phyloP scores from a whole-genome alignment of 805 yeast species.

The Tetrapisispora pingtungensis region DNA sequence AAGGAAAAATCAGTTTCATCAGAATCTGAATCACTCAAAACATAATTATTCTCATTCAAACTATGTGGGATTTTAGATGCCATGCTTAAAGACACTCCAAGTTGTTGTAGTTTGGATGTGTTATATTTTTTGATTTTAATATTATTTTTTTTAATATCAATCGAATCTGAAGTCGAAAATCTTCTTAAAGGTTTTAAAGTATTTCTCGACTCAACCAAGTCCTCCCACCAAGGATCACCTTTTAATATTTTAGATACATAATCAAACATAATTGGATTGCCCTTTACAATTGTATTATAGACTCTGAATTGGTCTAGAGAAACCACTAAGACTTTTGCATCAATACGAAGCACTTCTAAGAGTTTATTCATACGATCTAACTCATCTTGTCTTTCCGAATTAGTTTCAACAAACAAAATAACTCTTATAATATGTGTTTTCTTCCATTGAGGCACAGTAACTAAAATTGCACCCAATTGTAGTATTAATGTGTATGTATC shows the following conservation, averaged over 20 bases:
- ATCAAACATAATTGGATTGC: conserved; percentile 37
- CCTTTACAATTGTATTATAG: conserved; percentile 72
- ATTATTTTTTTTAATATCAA: conserved; percentile 13
- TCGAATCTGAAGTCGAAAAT: conserved; percentile 27
- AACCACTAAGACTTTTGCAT: conserved; percentile 67
- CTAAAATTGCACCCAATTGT: conserved; percentile 86
- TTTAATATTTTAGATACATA: conserved; percentile 42
- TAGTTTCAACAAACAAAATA: conserved; percentile 79
- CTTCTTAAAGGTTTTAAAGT: conserved; percentile 21
- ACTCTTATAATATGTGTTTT: conserved; percentile 64
- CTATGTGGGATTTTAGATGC: conserved; percentile 45
- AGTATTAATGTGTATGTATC: conserved; percentile 91
- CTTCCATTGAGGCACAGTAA: conserved; percentile 92
- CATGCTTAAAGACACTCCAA: conserved; percentile 75
- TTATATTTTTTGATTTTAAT: conserved; percentile 24
- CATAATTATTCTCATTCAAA: conserved; percentile 18
- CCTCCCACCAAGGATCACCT: conserved; percentile 82
- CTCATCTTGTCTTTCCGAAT: conserved; percentile 64
- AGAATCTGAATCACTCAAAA: conserved; percentile 23
- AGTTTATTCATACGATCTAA: conserved; percentile 48
- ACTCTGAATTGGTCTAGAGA: conserved; percentile 49
- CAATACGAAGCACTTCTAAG: conserved; percentile 69
- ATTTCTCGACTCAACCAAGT: conserved; percentile 49
- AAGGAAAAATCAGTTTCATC: conserved; percentile 22
- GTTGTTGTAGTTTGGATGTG: conserved; percentile 57